Conservation (phyloP, 1,284 basidiomycete genomes). For the Sphaerobolus stellatus region DNA sequence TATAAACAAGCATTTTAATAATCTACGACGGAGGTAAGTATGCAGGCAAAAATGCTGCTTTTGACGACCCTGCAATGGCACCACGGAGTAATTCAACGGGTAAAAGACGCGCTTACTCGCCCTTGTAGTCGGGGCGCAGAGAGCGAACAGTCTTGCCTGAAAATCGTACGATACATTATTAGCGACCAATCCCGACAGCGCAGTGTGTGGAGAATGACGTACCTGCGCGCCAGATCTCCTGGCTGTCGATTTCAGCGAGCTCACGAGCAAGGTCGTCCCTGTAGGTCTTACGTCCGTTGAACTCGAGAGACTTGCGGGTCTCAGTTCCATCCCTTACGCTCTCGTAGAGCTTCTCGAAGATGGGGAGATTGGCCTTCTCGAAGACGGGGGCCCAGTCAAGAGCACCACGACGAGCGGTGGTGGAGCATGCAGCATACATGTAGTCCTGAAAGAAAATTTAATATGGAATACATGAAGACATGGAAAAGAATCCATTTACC, state of each 20-base stretch:
- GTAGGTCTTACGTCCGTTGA: slow-evolving; percentile 92
- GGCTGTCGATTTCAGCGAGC: slow-evolving; percentile 91
- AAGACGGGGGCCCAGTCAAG: slow-evolving; percentile 99
- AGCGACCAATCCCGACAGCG: slow-evolving; percentile 12
- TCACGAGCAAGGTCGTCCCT: slow-evolving; percentile 93
- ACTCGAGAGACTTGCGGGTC: slow-evolving; percentile 96
- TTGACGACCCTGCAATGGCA: too few relatives aligned
- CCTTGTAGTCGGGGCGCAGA: slow-evolving; percentile 74
- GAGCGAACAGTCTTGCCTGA: slow-evolving; percentile 74
- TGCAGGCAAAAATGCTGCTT: too few relatives aligned
- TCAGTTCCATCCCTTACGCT: slow-evolving; percentile 94
- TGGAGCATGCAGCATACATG: slow-evolving; percentile 99
- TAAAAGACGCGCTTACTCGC: slow-evolving; percentile 6
- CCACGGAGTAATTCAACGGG: too few relatives aligned
- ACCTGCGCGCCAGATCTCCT: slow-evolving; percentile 98
- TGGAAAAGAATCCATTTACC: neutral
- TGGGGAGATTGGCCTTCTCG: slow-evolving; percentile 88
- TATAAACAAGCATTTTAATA: too few relatives aligned
- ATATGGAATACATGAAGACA: slow-evolving; percentile 7
- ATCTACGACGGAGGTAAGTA: too few relatives aligned
- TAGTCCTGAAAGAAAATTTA: slow-evolving; percentile 80
- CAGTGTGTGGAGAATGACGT: slow-evolving; percentile 30
- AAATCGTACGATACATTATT: slow-evolving; percentile 11
- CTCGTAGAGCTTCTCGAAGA: slow-evolving; percentile 95
- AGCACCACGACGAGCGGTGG: slow-evolving; percentile 96